These are phyloP conservation scores for Citrus glauca DNA, from an alignment of 345 rosid genomes.

Conservation along the genomic window DNA sequence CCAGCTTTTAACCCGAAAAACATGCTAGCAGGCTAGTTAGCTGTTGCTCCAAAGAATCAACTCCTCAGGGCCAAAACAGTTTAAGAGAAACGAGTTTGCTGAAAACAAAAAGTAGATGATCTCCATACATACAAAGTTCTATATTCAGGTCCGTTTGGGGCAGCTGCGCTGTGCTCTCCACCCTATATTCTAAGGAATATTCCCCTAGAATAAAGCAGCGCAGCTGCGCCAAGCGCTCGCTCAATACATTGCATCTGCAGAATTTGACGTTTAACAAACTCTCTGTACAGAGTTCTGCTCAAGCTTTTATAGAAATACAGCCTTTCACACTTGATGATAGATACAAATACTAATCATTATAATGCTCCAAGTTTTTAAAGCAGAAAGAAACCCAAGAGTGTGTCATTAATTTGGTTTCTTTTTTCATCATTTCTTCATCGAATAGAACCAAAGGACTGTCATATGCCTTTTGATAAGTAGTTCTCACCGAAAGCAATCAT, in stretches of 20 bases:
- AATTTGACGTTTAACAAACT: no score
- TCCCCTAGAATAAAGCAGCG: no score
- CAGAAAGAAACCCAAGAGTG: neutral
- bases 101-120: neutral
- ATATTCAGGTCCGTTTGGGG: no score
- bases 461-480: neutral
- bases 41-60: neutral
- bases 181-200: no score
- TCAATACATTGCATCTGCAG: no score
- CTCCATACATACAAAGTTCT: neutral
- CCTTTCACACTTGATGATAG: neutral
- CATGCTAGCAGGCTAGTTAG: neutral
- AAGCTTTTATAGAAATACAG: neutral
- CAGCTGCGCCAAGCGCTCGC: no score
- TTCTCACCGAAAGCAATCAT: neutral
- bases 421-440: neutral
- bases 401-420: neutral
- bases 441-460: neutral
- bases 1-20: neutral
- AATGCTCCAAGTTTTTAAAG: neutral
- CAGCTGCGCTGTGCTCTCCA: no score
- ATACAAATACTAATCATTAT: neutral
- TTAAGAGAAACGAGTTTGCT: neutral
- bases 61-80: neutral
- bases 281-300: neutral